Base-by-base conservation (phyloP, 805 yeast genomes). In the Spathaspora hagerdaliae region DNA sequence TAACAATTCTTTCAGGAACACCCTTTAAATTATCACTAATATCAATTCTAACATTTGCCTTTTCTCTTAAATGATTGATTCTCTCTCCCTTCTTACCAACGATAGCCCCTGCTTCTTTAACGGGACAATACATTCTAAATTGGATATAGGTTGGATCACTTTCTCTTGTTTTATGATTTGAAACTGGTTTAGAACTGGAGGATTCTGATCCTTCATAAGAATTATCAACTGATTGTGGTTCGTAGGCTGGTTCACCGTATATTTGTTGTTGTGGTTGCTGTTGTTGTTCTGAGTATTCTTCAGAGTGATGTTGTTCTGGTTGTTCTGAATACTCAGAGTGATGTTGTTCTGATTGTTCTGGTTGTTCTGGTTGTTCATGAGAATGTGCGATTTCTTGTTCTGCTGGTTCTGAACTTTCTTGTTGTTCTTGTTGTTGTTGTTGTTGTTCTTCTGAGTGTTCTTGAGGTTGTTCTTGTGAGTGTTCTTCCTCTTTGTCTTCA, bases 71-170 rank as follows among this genome's bases (percentile, higher is more conserved):
- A 48, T 74, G 82, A 37, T 77, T 73, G 41, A 87, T 85, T 12
- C 75, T 78, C 46, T 83, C 88, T n/a, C 96, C 96, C 45, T 84
- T 85, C 53, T 83, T 83, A 0, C 96, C 95, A 12, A 87, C 92
- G 39, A 87, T 73, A 15, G 77, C 62, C 2, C 87, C 81, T 1
- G 95, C 91, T 57, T 87, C 91, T 53, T 80, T 83, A 12, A 84
- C 86, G 3, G 80, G 76, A 53, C 91, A 84, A 42, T 83, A 72
- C 87, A 87, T 83, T 50, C 96, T 73, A 61, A 87, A 71, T 53
- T 79, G 81, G 4, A 84, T 81, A 51, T 78, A 78, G 0, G 85
- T 79, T 6, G 85, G 81, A 49, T 81, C 85, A 38, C 71, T 73
- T 35, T 71, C 71, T 41, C 58, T 59, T 32, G 74, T 75, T 44